Conservation (phyloP, 1,284 basidiomycete species). For the Ceraceosorus bombacis region DNA sequence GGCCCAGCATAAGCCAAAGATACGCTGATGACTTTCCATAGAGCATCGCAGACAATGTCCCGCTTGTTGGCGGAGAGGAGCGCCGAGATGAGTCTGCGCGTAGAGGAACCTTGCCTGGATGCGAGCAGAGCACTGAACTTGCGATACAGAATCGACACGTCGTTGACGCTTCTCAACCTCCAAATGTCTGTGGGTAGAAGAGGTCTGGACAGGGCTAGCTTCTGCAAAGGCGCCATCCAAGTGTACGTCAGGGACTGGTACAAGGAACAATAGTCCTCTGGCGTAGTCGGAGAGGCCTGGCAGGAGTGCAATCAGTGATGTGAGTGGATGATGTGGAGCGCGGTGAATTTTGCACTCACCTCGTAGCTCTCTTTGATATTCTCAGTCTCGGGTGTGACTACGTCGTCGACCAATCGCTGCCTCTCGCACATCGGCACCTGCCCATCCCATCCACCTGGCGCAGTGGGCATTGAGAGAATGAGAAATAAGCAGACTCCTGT, state of each 20-base stretch:
- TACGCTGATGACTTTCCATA: slow-evolving; percentile 31
- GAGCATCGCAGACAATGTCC: slow-evolving; percentile 29
- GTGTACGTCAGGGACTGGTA: slow-evolving; percentile 27
- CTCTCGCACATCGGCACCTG: slow-evolving; percentile 21
- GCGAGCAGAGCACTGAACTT: slow-evolving; percentile 11
- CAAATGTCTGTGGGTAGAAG: slow-evolving; percentile 32
- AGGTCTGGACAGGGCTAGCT: slow-evolving; percentile 20
- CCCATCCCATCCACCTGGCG: slow-evolving; percentile 27
- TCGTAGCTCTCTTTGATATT: slow-evolving; percentile 18
- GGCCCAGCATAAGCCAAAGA: slow-evolving; percentile 33
- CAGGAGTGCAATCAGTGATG: neutral
- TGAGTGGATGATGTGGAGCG: neutral
- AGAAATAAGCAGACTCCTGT: slow-evolving; percentile 13
- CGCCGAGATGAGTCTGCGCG: slow-evolving; percentile 11
- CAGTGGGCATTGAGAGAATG: slow-evolving; percentile 25
- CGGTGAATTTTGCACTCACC: neutral
- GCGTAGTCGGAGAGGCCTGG: slow-evolving; percentile 29
- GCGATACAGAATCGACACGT: slow-evolving; percentile 24
- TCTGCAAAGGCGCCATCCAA: slow-evolving; percentile 36
- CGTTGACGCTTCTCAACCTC: slow-evolving; percentile 30
- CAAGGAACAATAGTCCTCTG: slow-evolving; percentile 32
- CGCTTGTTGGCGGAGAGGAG: slow-evolving; percentile 30
- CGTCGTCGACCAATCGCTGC: slow-evolving; percentile 12
- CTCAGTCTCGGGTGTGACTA: slow-evolving; percentile 12
- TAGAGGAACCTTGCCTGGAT: neutral